A percentile compares a stretch with the other conserved stretches of the same genome.
Evolutionary conservation across 257 asterid species (phyloP).

Genomic region (Solanum habrochaites): DNA sequence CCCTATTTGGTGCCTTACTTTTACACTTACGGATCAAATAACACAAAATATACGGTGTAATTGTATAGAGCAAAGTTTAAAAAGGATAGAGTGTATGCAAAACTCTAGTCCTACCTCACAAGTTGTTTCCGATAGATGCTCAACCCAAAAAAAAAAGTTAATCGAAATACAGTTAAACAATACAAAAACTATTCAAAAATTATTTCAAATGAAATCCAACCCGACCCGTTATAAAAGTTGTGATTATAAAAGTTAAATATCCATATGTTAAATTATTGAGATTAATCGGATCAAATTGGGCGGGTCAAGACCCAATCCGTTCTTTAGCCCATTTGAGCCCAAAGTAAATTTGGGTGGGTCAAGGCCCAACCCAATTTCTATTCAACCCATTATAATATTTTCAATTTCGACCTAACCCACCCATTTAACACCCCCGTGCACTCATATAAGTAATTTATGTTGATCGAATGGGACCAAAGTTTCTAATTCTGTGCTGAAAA

Average conservation of each 20-base stretch:
- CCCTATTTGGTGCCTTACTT: background rate
- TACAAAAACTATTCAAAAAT: background rate
- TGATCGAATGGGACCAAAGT: background rate
- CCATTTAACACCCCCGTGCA: no score
- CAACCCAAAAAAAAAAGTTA: background rate
- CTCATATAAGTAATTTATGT: background rate
- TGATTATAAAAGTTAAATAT: no score
- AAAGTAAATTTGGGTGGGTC: no score
- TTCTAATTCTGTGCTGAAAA: no score
- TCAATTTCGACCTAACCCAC: no score
- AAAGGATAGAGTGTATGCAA: background rate
- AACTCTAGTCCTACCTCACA: fast-evolving
- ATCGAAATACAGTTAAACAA: background rate
- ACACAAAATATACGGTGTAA: background rate
- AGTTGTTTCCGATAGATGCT: background rate
- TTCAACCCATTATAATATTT: no score
- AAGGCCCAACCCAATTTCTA: no score
- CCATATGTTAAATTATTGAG: no score
- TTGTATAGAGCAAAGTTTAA: fast-evolving
- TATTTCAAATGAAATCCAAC: background rate
- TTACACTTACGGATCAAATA: background rate
- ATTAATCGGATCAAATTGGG: no score
- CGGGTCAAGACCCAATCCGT: no score
- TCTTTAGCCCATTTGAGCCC: no score
- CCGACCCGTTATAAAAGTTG: no score